Evolutionary conservation across 2,329 filamentous ascomycete species (phyloP), one percentile per base, ranked within the genome.

Genomic region (Metarhizium robertsii): DNA sequence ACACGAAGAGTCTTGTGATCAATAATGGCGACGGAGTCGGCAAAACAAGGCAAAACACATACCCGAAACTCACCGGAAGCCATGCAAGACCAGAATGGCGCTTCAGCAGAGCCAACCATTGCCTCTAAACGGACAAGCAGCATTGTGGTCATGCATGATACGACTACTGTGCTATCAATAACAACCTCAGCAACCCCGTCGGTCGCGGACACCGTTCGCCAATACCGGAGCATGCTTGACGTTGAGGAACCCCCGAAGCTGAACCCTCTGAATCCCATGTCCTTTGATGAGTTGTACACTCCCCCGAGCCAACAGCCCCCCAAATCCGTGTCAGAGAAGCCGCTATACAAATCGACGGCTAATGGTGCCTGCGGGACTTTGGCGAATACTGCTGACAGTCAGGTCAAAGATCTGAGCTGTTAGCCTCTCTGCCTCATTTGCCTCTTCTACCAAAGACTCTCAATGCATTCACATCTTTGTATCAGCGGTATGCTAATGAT

Each of bases 181-280:
- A 47, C 60, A 2, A 48, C 59, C 13, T 53, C 54, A 32, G 53
- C 48, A 11, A 36, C 60, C 3, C 52, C 60, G 8, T 54, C 53
- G 40, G 47, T 59, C 2, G 55, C 61, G 20, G 53, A 53, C 51
- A 62, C 61, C 4, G 55, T 64, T 40, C 69, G 60, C 6, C 70
- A 71, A 47, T 79, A 75, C 60, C 73, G 75, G 57, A 83, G 78
- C 65, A 79, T 83, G 79, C 69, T 81, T 20, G 74, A 79, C 49
- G 69, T 81, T 18, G 78, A 79, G 48, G 71, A 73, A 32, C 72
- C 75, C 2, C 77, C 78, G 13, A 76, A 61, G 56, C 68, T 80
- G 29, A 70, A 67, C 7, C 69, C 73, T 4, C 66, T 72, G 59
- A 71, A 71, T 53, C 72, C 73, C 38, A 70, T 79, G 59, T 71